phyloP scores from a whole-genome alignment of 1,284 basidiomycete species.

The Ustilago vetiveriae region DNA sequence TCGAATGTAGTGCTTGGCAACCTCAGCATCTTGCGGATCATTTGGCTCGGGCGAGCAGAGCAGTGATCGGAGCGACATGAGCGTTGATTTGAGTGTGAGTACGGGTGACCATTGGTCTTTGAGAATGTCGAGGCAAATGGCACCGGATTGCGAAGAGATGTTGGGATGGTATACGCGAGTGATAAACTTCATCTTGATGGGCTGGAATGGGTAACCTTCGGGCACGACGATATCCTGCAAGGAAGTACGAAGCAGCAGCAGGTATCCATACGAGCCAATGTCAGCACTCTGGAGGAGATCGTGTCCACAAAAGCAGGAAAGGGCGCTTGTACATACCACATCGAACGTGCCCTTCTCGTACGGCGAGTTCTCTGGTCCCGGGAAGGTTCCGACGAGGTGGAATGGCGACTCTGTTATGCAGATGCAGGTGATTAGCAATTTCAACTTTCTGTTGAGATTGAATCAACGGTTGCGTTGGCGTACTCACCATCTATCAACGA shows the following conservation, averaged over 20 bases:
- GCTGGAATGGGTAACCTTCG: slow-evolving; percentile 90
- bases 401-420: slow-evolving; percentile 35
- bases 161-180: slow-evolving; percentile 95
- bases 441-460: too few relatives aligned
- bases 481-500: slow-evolving; percentile 77
- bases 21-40: slow-evolving; percentile 96
- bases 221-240: slow-evolving; percentile 91
- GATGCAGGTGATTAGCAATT: too few relatives aligned
- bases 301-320: too few relatives aligned
- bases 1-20: slow-evolving; percentile 91
- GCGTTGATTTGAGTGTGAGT: slow-evolving; percentile 88
- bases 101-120: slow-evolving; percentile 71
- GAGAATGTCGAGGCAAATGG: slow-evolving; percentile 84
- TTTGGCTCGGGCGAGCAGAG: slow-evolving; percentile 96
- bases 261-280: too few relatives aligned
- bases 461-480: too few relatives aligned
- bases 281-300: too few relatives aligned
- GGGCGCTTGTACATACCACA: slow-evolving; percentile 84
- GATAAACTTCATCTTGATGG: slow-evolving; percentile 83
- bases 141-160: slow-evolving; percentile 90
- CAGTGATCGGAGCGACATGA: slow-evolving; percentile 93
- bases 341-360: slow-evolving; percentile 93
- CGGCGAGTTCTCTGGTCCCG: slow-evolving; percentile 76
- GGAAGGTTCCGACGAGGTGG: slow-evolving; percentile 53
- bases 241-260: too few relatives aligned